Conservation (phyloP, 495 filamentous ascomycete genomes). For the Penicillium cosmopolitanum region DNA sequence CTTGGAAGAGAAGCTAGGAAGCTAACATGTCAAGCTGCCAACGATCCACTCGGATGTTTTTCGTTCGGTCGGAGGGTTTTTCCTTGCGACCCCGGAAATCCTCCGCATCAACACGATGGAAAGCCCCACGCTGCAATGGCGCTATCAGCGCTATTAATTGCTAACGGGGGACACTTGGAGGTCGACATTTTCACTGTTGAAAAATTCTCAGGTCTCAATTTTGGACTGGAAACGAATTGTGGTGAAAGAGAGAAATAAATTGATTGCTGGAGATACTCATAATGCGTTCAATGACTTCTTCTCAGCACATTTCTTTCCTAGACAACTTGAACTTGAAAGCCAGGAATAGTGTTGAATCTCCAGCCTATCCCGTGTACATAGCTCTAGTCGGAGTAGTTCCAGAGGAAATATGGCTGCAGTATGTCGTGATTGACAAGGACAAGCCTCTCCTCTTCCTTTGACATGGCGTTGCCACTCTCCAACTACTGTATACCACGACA, state of each 20-base stretch:
- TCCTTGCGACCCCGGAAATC: neutral
- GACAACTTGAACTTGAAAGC: too few species aligned
- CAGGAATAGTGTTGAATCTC: too few species aligned
- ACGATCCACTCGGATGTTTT: slow-evolving; percentile 2
- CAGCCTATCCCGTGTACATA: too few species aligned
- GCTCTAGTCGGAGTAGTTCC: neutral
- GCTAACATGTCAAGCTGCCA: neutral
- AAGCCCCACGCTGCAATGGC: neutral
- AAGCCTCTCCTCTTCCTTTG: neutral
- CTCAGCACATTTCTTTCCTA: too few species aligned
- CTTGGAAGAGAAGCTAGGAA: neutral
- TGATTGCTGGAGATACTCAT: too few species aligned
- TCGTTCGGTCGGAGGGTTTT: neutral
- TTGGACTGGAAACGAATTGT: neutral
- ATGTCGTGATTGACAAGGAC: slow-evolving; percentile 5
- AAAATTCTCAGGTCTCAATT: neutral
- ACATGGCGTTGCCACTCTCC: slow-evolving; percentile 1
- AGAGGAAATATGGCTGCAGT: slow-evolving; percentile 1
- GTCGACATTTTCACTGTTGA: neutral
- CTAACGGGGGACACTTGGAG: neutral
- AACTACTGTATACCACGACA: neutral
- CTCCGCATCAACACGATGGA: neutral
- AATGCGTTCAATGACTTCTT: too few species aligned
- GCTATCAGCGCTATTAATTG: slow-evolving; percentile 3
- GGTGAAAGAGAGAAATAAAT: neutral